phyloP scores from a whole-genome alignment of 306 rosid genomes.

The Hippophae tibetana region DNA sequence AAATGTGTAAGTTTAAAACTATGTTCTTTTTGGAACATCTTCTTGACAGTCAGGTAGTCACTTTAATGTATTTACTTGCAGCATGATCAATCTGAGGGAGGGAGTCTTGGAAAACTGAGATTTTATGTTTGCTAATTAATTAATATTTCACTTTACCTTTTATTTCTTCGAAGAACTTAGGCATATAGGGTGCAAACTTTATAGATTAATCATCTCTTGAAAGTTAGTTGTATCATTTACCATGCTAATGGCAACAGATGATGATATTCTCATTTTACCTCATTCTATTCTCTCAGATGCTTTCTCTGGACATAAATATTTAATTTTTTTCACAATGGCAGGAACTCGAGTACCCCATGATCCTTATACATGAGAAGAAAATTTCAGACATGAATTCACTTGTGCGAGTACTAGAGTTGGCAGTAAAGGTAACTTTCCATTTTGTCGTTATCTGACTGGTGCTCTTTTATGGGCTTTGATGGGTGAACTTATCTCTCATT shows the following conservation, averaged over 20 bases:
- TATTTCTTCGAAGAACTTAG: neutral
- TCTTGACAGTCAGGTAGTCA: neutral
- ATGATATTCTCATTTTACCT: neutral
- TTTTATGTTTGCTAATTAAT: neutral
- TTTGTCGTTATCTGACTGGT: slow-evolving; percentile 8
- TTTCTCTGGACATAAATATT: slow-evolving; percentile 12
- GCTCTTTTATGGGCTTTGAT: slow-evolving; percentile 17
- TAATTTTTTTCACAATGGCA: slow-evolving; percentile 22
- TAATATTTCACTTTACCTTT: neutral
- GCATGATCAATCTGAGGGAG: slow-evolving; percentile 3
- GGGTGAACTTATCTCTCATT: slow-evolving; percentile 19
- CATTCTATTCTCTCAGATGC: neutral
- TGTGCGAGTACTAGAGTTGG: slow-evolving; percentile 62
- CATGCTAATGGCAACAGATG: too few species aligned
- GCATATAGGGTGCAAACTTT: neutral
- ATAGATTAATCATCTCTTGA: neutral
- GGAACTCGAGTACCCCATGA: slow-evolving; percentile 85
- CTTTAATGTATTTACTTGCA: neutral
- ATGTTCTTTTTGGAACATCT: slow-evolving; percentile 13
- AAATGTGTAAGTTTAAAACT: slow-evolving; percentile 66
- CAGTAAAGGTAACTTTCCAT: slow-evolving; percentile 49
- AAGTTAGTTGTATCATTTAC: too few species aligned
- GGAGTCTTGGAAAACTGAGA: neutral
- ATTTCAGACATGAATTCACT: slow-evolving; percentile 69
- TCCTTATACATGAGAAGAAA: slow-evolving; percentile 85